Evolutionary conservation across 352 stramenopile genomes (phyloP).

Genomic region (Pythium aquatile): DNA sequence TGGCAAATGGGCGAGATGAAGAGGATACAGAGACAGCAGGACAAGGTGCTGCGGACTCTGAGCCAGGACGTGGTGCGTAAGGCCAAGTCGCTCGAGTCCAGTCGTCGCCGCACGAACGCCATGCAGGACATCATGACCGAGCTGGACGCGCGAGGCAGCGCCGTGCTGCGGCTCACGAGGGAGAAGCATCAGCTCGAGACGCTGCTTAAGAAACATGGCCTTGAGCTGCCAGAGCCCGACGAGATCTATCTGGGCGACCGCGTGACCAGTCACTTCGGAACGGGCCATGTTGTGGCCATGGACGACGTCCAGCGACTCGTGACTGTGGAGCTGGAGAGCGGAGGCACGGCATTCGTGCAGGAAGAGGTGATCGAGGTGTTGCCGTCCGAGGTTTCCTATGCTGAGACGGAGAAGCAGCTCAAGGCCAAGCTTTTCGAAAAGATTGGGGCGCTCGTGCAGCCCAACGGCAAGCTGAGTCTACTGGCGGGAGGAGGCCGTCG

Average conservation of each 20-base stretch:
- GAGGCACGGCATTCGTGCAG: conserved; percentile 45
- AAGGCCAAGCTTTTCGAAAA: conserved; percentile 72
- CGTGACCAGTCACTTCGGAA: conserved; percentile 47
- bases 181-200: conserved; percentile 65
- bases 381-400: conserved; percentile 48
- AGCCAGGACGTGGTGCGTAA: conserved; percentile 44
- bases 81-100: conserved; percentile 62
- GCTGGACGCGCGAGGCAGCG: conserved; percentile 55
- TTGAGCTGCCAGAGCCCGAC: conserved; percentile 56
- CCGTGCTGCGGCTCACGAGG: conserved; percentile 52
- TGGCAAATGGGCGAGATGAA: conserved; percentile 69
- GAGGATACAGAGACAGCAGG: conserved; percentile 68
- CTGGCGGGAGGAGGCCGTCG: conserved; percentile 22
- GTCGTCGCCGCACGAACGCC: conserved; percentile 62
- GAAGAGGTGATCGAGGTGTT: conserved; percentile 61
- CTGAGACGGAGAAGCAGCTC: conserved; percentile 49
- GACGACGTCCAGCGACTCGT: conserved; percentile 44
- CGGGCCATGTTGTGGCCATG: conserved; percentile 40
- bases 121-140: conserved; percentile 83
- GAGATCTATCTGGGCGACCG: conserved; percentile 64
- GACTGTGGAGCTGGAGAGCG: conserved; percentile 43
- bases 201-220: conserved; percentile 37
- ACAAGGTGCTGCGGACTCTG: conserved; percentile 49
- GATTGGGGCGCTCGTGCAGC: conserved; percentile 55
- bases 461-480: conserved; percentile 45